Evolutionary conservation across 2,329 filamentous ascomycete species (phyloP), one percentile per base, ranked within the genome.

Genomic region (Colletotrichum paranaense): DNA sequence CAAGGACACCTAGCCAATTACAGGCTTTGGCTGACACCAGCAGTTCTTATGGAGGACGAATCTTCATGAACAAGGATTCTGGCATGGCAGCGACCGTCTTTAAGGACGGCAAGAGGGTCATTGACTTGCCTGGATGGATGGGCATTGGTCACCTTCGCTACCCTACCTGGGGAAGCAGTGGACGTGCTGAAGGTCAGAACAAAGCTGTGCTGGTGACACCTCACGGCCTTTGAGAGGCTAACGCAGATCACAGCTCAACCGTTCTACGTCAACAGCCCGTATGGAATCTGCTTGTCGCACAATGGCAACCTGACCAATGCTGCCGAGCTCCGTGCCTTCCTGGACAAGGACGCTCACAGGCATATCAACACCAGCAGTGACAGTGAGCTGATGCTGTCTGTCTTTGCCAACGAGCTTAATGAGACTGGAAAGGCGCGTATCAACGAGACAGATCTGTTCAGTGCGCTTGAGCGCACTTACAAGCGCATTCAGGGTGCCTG

Each of bases 221-320:
- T 63, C 26, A 24, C n/a, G 9, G n/a, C 42, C 22, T 16, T 58
- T 35, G 81, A 94, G 96, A 94, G 79, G 92, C 94, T 8, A 95
- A 98, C 26, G 52, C n/a, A 62, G 42, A n/a, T n/a, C 16, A 12
- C 60, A 83, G 94, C 94, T 12, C 95, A 98, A 83, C 95, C 95
- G 0, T 97, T 98, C 83, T 74, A 62, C 16, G 73, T 96, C 78
- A 97, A 97, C 85, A 46, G 58, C 14, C 58, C 58, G 6, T 63
- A 63, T 19, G 69, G 69, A 12, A 60, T 72, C 6, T 46, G 38
- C 19, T 19, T 90, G 88, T 69, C 94, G 94, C 1, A 97, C 84
- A 98, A 98, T 79, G 95, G 95, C 73, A 98, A 98, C 83, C 87
- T 98, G 59, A 94, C 97, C 86, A 89, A 97, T 80, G 90, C 92